These are phyloP conservation scores for Corrigiola litoralis DNA, from an alignment of 179 eudicot genomes.

Conservation along the genomic window DNA sequence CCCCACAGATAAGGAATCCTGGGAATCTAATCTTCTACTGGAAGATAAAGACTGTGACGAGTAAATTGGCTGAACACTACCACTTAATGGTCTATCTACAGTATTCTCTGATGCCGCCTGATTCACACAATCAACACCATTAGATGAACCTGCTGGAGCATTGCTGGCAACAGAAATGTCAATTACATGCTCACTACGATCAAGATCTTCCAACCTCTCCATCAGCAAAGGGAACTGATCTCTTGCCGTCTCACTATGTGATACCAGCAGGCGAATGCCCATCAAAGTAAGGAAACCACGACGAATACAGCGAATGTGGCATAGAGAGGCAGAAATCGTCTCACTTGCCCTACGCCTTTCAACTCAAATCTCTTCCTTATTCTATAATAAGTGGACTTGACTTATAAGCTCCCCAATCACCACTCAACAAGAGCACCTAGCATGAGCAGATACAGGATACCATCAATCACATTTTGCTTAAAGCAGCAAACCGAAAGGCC, in stretches of 20 bases:
- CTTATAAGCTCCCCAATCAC: slow-evolving; percentile 9
- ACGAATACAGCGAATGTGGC: slow-evolving; percentile 12
- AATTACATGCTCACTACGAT: slow-evolving; percentile 25
- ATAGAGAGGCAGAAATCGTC: slow-evolving; percentile 11
- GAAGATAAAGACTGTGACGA: slow-evolving; percentile 33
- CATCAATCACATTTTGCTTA: slow-evolving; percentile 3
- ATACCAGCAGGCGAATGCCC: slow-evolving; percentile 33
- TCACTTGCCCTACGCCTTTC: slow-evolving; percentile 6
- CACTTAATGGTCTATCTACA: slow-evolving; percentile 47
- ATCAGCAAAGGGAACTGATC: slow-evolving; percentile 30
- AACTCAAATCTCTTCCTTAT: neutral
- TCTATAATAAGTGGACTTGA: neutral
- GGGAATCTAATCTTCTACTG: slow-evolving; percentile 25
- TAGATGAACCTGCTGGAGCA: slow-evolving; percentile 35
- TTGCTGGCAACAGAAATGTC: slow-evolving; percentile 14
- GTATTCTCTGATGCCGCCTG: slow-evolving; percentile 22
- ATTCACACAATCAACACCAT: slow-evolving; percentile 18
- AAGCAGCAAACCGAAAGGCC: slow-evolving; percentile 4
- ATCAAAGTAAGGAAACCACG: slow-evolving; percentile 18
- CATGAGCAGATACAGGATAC: slow-evolving; percentile 1
- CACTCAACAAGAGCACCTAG: slow-evolving; percentile 12
- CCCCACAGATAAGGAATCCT: slow-evolving; percentile 39
- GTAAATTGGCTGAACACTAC: slow-evolving; percentile 22
- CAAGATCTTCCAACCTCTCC: slow-evolving; percentile 20
- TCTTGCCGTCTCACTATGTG: slow-evolving; percentile 23